Conservation (phyloP, 2,329 filamentous ascomycete species). For the Dryadomyces quercus-mongolicae region DNA sequence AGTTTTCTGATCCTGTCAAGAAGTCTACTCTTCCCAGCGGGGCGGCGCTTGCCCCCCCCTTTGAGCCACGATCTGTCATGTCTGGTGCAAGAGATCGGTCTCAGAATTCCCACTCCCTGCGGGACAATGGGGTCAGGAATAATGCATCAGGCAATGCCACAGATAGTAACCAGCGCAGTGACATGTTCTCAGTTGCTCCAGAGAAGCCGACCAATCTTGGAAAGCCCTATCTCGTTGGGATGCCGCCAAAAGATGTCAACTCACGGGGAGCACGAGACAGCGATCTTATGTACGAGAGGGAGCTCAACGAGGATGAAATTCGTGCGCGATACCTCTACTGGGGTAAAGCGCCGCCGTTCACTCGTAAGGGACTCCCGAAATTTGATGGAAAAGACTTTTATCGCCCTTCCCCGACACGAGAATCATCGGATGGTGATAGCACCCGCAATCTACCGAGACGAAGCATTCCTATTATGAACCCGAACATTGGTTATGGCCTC, state of each 20-base stretch:
- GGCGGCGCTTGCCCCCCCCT: conserved; percentile 36
- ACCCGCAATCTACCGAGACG: not conserved
- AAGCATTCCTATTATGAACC: conserved; percentile 2
- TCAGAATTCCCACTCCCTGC: not conserved
- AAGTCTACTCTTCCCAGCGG: conserved; percentile 29
- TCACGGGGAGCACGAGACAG: conserved; percentile 26
- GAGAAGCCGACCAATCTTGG: conserved; percentile 9
- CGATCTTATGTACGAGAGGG: conserved; percentile 43
- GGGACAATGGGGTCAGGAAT: not conserved
- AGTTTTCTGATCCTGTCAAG: conserved; percentile 16
- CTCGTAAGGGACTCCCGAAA: conserved; percentile 42
- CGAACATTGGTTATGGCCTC: not conserved
- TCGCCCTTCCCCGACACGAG: conserved; percentile 34
- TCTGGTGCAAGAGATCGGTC: not conserved
- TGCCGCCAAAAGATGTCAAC: conserved; percentile 15
- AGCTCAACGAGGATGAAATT: conserved; percentile 46
- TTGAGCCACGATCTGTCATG: conserved; percentile 26
- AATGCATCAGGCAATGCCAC: too few species aligned
- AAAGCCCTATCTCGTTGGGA: conserved; percentile 37
- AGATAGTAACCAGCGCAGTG: not conserved
- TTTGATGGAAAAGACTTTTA: conserved; percentile 57
- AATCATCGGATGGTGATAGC: not conserved
- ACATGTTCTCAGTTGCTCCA: conserved; percentile 5
- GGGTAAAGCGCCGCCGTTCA: conserved; percentile 40
- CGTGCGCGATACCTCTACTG: conserved; percentile 49